phyloP scores from a whole-genome alignment of 768 basidiomycete genomes.

The Leccinum olivaceopallidum region DNA sequence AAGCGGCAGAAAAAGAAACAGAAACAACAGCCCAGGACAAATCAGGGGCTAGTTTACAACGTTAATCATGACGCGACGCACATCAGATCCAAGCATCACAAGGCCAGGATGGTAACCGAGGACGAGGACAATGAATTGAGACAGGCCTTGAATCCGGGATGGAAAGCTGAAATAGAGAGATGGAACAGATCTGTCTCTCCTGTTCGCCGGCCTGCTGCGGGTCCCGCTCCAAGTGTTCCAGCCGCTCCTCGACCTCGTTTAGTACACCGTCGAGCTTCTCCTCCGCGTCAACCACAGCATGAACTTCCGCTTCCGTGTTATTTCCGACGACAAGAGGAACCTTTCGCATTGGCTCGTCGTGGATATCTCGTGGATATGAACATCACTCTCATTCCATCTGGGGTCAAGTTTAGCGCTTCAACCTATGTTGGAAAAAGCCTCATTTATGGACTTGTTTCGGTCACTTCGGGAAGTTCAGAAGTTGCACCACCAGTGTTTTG shows the following conservation, averaged over 20 bases:
- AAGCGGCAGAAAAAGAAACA: slow-evolving; percentile 26
- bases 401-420: slow-evolving; percentile 48
- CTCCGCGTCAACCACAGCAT: slow-evolving; percentile 4
- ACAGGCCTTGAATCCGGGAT: slow-evolving; percentile 41
- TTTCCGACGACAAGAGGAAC: slow-evolving; percentile 15
- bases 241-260: slow-evolving; percentile 15
- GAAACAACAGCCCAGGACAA: slow-evolving; percentile 29
- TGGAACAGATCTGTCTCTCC: slow-evolving; percentile 27
- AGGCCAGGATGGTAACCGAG: slow-evolving; percentile 39
- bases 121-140: slow-evolving; percentile 46
- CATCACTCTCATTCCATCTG: slow-evolving; percentile 49
- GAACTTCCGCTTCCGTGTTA: slow-evolving; percentile 17
- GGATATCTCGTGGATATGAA: slow-evolving; percentile 49
- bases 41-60: slow-evolving; percentile 37
- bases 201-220: slow-evolving; percentile 14
- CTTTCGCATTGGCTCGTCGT: slow-evolving; percentile 8
- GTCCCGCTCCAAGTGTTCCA: slow-evolving; percentile 1
- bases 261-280: slow-evolving; percentile 14
- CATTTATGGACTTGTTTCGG: slow-evolving; percentile 55
- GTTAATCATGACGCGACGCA: slow-evolving; percentile 40
- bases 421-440: slow-evolving; percentile 63
- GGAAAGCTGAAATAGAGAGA: slow-evolving; percentile 34
- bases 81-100: slow-evolving; percentile 34
- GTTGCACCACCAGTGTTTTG: slow-evolving; percentile 32
- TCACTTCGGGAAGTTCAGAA: slow-evolving; percentile 32